A percentile compares a stretch with the other conserved stretches of the same genome.
These are phyloP conservation scores for Flaveria trinervia DNA, from an alignment of 129 eudicot genomes.

Conservation along the genomic window DNA sequence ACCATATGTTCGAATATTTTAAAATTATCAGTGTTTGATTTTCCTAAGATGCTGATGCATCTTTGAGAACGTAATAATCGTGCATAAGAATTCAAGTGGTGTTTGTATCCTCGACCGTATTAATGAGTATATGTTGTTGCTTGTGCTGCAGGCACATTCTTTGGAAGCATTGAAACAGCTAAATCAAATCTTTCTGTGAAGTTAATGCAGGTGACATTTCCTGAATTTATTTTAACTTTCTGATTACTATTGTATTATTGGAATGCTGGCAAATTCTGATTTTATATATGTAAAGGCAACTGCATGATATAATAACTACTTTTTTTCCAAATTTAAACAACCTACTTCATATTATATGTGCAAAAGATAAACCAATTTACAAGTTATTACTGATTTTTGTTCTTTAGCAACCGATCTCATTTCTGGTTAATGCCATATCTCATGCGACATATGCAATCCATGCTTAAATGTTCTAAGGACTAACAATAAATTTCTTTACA, in stretches of 20 bases:
- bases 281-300: neutral
- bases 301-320: neutral
- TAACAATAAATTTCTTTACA: neutral
- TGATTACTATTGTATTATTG: neutral
- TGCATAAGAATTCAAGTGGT: neutral
- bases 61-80: neutral
- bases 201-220: conserved; percentile 73
- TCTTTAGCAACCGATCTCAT: neutral
- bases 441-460: neutral
- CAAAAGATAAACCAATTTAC: neutral
- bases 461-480: neutral
- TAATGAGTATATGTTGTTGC: conserved; percentile 13
- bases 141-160: conserved; percentile 66
- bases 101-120: neutral
- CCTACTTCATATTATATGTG: neutral
- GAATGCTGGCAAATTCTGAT: neutral
- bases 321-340: neutral
- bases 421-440: neutral
- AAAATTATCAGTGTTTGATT: neutral
- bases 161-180: conserved; percentile 70
- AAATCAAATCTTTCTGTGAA: conserved; percentile 64
- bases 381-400: neutral
- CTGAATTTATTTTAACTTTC: conserved; percentile 15
- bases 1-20: neutral
- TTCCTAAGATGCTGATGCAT: conserved; percentile 1